Evolutionary conservation across 257 asterid genomes (phyloP).

Genomic region (Penstemon eatonii): DNA sequence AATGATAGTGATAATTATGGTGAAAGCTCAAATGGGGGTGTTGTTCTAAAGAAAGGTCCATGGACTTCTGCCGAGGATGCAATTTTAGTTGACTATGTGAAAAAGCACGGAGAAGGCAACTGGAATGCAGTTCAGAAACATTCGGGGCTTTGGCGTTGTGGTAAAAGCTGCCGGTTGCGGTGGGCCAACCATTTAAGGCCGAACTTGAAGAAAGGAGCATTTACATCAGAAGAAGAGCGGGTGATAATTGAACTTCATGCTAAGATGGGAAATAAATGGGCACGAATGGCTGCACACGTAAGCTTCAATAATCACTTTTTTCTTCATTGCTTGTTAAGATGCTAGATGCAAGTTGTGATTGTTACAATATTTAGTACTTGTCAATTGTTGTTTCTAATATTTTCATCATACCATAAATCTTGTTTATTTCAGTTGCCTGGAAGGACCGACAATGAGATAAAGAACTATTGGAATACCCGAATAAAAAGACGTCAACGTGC

Average conservation of each 20-base stretch:
- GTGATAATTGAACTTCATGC: conserved; percentile 36
- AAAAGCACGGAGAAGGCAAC: conserved; percentile 39
- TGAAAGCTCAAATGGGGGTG: conserved; percentile 37
- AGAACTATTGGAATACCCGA: conserved; percentile 38
- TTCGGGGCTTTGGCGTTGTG: conserved; percentile 37
- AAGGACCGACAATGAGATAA: conserved; percentile 35
- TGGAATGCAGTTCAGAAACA: conserved; percentile 39
- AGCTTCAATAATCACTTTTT: not conserved
- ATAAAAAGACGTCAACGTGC: conserved; percentile 36
- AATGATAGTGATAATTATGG: conserved; percentile 44
- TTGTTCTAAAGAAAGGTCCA: conserved; percentile 39
- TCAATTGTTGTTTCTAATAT: not conserved
- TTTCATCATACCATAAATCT: not conserved
- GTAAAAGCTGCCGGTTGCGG: conserved; percentile 36
- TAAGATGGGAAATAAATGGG: conserved; percentile 43
- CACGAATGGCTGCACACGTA: conserved; percentile 40
- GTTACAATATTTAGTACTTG: not conserved
- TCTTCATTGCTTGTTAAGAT: not conserved
- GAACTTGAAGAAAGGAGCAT: conserved; percentile 37
- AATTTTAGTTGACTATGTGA: conserved; percentile 38
- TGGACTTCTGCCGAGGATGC: conserved; percentile 37
- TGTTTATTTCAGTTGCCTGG: conserved; percentile 32
- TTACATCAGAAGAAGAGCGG: conserved; percentile 33
- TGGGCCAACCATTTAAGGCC: conserved; percentile 43
- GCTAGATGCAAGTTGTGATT: not conserved